These are phyloP conservation scores for Tricholoma hemisulphureum DNA, from an alignment of 768 basidiomycete species.

Conservation along the genomic window DNA sequence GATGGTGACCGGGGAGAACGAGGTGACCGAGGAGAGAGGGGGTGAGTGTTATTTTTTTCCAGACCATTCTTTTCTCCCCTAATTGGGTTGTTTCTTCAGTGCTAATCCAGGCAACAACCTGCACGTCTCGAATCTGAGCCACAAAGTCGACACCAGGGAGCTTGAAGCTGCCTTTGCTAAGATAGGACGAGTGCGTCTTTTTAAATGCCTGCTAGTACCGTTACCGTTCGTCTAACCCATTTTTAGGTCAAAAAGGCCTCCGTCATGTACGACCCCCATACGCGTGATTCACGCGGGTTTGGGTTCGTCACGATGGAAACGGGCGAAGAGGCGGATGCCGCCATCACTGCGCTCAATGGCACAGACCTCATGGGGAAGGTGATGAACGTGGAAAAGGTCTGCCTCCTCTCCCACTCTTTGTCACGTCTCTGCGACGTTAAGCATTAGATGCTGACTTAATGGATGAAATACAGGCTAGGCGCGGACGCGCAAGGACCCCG, in stretches of 20 bases:
- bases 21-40: slow-evolving; percentile 39
- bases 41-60: slow-evolving; percentile 40
- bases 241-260: slow-evolving; percentile 69
- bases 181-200: slow-evolving; percentile 72
- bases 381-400: slow-evolving; percentile 85
- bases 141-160: slow-evolving; percentile 71
- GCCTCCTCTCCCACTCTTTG: slow-evolving; percentile 1
- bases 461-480: slow-evolving; percentile 60
- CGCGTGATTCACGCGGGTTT: slow-evolving; percentile 63
- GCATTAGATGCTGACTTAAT: neutral
- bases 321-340: slow-evolving; percentile 87
- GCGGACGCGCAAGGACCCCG: slow-evolving; percentile 85
- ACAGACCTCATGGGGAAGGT: slow-evolving; percentile 87
- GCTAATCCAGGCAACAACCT: slow-evolving; percentile 70
- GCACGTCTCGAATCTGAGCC: slow-evolving; percentile 58
- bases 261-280: slow-evolving; percentile 71
- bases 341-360: slow-evolving; percentile 78
- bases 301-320: slow-evolving; percentile 81
- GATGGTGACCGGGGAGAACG: slow-evolving; percentile 40
- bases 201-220: neutral
- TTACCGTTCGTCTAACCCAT: neutral
- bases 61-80: neutral
- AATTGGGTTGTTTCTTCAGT: slow-evolving; percentile 33
- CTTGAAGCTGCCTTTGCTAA: slow-evolving; percentile 88
- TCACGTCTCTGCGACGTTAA: neutral